Conservation (phyloP, 257 asterid species). For the Apocynum venetum region DNA sequence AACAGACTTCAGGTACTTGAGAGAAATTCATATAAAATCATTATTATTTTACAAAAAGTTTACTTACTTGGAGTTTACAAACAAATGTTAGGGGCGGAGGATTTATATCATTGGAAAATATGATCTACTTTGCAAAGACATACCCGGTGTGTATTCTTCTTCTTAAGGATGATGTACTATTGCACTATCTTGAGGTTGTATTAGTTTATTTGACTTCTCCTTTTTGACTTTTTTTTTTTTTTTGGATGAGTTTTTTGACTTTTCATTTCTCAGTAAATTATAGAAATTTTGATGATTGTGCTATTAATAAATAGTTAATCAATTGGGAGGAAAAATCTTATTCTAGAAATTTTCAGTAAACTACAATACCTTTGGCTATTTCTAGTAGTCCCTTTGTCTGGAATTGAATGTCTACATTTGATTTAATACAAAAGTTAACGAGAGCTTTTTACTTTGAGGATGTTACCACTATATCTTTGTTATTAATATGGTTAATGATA, state of each 20-base stretch:
- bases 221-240: neutral
- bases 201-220: neutral
- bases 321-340: neutral
- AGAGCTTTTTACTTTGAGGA: no score
- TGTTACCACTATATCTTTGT: no score
- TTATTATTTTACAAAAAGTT: slow-evolving; percentile 6
- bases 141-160: slow-evolving; percentile 68
- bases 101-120: slow-evolving; percentile 88
- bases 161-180: slow-evolving; percentile 4
- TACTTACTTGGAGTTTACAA: slow-evolving; percentile 17
- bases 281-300: neutral
- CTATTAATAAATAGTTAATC: neutral
- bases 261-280: neutral
- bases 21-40: neutral
- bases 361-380: neutral
- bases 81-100: slow-evolving; percentile 80
- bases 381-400: neutral
- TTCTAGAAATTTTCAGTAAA: neutral
- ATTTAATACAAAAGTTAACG: no score
- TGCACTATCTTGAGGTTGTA: neutral
- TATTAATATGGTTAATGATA: no score
- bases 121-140: slow-evolving; percentile 78
- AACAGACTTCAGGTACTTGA: slow-evolving; percentile 84
- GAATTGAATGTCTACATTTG: no score
- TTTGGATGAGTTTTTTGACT: neutral